Evolutionary conservation across 257 asterid species (phyloP), one percentile per base, ranked within the genome.

Genomic region (Henckelia pumila): DNA sequence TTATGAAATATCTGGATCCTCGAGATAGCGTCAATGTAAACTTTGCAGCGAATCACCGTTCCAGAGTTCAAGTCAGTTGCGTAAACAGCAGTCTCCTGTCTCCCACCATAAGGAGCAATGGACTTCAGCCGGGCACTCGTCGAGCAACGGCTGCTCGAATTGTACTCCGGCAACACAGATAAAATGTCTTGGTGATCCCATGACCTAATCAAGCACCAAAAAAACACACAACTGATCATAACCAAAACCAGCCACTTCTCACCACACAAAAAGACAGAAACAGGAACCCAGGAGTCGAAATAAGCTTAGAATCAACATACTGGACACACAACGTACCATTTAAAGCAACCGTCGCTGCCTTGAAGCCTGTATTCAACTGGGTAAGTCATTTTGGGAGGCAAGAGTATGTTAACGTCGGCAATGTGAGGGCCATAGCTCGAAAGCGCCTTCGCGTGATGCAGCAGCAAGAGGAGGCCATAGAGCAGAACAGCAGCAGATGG

Each of bases 321-420:
- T 44, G 19, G 19, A 56, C 16, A 21, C 0, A 21, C 3, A 8
- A 52, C 66, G 52, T 49, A 92, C 98, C 98, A 92, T 72, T 84
- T 81, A 89, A 92, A 92, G 78, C 98, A 92, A 44, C 98, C 98
- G 76, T 87, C 98, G 74, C 91, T 84, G n/a, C 96, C 98, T 77
- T 82, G 98, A 68, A 92, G 93, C 20, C 98, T 71, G 67, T 89
- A 92, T 68, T 92, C 98, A 33, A 92, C 91, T 3, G 98, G 95
- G 58, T 83, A 85, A 47, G 98, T 89, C 98, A 92, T 89, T 71
- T 79, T 89, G 71, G 98, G 97, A 23, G 98, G 98, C 75, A 89
- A 52, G 52, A 92, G 86, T 37, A 92, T 84, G 79, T 92, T 92
- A 74, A 92, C 96, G 44, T 92, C 98, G 29, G 96, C 90, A 67